These are phyloP conservation scores for Raddia guianensis DNA, from an alignment of 176 grass and related monocot species.

Conservation along the genomic window DNA sequence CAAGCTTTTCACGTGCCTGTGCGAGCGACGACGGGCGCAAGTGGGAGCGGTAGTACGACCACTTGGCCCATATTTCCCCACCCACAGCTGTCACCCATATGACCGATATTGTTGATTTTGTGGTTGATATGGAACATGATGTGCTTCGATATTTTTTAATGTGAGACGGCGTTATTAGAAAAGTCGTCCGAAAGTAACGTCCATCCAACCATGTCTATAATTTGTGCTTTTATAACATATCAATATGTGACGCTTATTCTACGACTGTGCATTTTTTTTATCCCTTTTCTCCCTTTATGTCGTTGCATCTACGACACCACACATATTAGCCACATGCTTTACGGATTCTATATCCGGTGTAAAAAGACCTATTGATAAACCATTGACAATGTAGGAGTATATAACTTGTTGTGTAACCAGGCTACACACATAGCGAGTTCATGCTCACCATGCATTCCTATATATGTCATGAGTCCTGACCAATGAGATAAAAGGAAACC, in stretches of 20 bases:
- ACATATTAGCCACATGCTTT: neutral
- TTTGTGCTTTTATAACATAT: neutral
- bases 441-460: neutral
- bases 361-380: no score
- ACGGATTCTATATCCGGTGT: no score
- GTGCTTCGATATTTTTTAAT: no score
- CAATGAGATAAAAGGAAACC: neutral
- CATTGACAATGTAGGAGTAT: neutral
- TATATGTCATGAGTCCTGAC: no score
- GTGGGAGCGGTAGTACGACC: neutral
- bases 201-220: no score
- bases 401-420: neutral
- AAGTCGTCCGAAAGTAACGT: neutral
- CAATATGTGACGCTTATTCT: neutral
- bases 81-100: neutral
- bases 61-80: neutral
- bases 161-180: neutral
- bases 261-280: neutral
- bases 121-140: neutral
- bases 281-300: neutral
- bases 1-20: neutral
- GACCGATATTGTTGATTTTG: fast-evolving
- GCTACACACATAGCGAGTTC: neutral
- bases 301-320: neutral
- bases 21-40: neutral